A percentile compares a stretch with the other conserved stretches of the same genome.
phyloP scores from a whole-genome alignment of 192 early-diverging fungal species.

The Backusella westeae region DNA sequence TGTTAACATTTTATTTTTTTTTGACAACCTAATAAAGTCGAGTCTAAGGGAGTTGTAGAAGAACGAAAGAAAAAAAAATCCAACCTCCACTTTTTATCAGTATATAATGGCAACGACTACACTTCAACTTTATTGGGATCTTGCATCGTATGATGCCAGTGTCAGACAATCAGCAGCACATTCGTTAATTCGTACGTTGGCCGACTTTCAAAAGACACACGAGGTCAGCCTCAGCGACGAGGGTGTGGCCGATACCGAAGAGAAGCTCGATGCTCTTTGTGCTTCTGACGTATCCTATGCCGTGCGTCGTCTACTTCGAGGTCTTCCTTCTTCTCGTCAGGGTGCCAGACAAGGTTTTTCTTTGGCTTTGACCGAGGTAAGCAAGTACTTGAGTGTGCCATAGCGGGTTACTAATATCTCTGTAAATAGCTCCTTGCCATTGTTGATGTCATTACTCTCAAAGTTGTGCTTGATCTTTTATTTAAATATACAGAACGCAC shows the following conservation, averaged over 20 bases:
- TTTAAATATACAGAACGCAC: conserved; percentile 62
- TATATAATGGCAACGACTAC: conserved; percentile 33
- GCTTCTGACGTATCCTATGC: conserved; percentile 86
- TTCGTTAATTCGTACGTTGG: conserved; percentile 28
- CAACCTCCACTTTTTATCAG: neutral
- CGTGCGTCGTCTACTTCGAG: conserved; percentile 82
- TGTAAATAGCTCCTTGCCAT: conserved; percentile 35
- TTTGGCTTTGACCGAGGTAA: conserved; percentile 84
- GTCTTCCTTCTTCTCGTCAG: conserved; percentile 80
- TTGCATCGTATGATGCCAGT: conserved; percentile 36
- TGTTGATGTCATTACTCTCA: conserved; percentile 43
- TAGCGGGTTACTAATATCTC: neutral
- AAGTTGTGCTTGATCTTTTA: conserved; percentile 69
- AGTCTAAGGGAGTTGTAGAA: neutral
- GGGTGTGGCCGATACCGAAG: conserved; percentile 50
- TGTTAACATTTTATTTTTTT: neutral
- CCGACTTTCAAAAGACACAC: conserved; percentile 30
- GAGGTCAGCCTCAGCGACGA: conserved; percentile 9
- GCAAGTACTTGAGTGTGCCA: neutral
- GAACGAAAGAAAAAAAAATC: neutral
- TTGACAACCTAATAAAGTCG: neutral
- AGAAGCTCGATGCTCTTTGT: conserved; percentile 60
- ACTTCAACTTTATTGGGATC: conserved; percentile 42
- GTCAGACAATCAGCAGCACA: conserved; percentile 27
- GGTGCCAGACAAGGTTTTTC: conserved; percentile 95